Percentiles rank a stretch among this genome's conserved stretches.
Evolutionary conservation across 2,329 filamentous ascomycete species (phyloP).

Genomic region (Hypoxylon sp.): DNA sequence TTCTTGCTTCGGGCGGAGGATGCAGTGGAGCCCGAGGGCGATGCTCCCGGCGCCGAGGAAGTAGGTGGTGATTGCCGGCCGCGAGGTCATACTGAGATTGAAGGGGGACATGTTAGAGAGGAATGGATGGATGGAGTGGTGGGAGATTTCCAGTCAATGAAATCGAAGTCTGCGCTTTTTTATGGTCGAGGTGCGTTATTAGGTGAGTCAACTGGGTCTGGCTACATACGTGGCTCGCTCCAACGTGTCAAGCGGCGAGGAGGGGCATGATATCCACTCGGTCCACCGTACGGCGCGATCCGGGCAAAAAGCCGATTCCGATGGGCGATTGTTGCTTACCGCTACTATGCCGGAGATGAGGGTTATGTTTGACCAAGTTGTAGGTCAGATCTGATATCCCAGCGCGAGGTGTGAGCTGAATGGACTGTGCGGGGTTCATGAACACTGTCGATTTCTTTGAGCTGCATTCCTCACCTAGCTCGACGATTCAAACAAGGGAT

Average conservation of each 20-base stretch:
- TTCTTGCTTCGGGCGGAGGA: slow-evolving; percentile 21
- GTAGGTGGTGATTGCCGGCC: slow-evolving; percentile 10
- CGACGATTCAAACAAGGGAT: neutral
- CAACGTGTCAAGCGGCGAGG: slow-evolving; percentile 23
- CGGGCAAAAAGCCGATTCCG: slow-evolving; percentile 10
- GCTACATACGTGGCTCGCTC: slow-evolving; percentile 11
- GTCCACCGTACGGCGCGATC: slow-evolving; percentile 13
- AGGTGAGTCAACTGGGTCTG: slow-evolving; percentile 13
- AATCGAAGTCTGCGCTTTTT: slow-evolving; percentile 5
- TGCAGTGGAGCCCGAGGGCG: slow-evolving; percentile 25
- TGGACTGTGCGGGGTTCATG: neutral
- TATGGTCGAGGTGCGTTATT: slow-evolving; percentile 4
- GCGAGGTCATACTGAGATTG: slow-evolving; percentile 3
- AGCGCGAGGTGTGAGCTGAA: neutral
- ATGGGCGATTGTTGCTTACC: slow-evolving; percentile 7
- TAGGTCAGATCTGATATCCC: neutral
- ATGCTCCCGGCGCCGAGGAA: slow-evolving; percentile 19
- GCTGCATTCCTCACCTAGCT: too few species aligned
- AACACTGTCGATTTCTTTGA: neutral
- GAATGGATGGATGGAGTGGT: neutral
- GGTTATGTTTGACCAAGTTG: neutral
- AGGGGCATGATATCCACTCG: slow-evolving; percentile 16
- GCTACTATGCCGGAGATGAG: neutral
- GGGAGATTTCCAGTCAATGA: slow-evolving; percentile 3
- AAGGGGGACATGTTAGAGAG: neutral